Base-by-base conservation (phyloP, 2,329 filamentous ascomycete genomes). In the Penicillium sp. region DNA sequence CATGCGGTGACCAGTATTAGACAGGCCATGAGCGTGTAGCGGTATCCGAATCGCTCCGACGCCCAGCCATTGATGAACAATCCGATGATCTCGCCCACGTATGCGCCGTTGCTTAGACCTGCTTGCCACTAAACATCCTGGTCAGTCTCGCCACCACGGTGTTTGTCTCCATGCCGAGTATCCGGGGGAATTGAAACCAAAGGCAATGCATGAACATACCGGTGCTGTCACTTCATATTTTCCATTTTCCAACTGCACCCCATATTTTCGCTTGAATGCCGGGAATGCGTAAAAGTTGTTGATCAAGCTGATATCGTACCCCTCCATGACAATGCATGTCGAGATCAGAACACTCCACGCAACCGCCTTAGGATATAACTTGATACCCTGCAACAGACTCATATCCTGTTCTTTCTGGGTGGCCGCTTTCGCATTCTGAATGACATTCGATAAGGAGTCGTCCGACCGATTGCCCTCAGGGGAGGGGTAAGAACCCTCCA, bases 271-370 rank as follows among this genome's bases (percentile, higher is more conserved):
- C 36, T 63, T 66, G 49, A 69, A 69, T 34, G 60, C 55, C 0
- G 55, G 51, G 36, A 68, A 67, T 47, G 55, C 65, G 67, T 78
- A 89, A 57, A 92, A 87, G 64, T 89, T 89, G 69, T 82, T 86
- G 54, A 92, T 78, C 36, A 93, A 70, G 54, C 78, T 81, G 41
- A 92, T 73, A 58, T 94, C 86, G 67, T 89, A 93, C 22, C 85
- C 87, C 64, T 94, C 87, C 88, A 95, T 95, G 54, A 78, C 79
- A 56, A 94, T 92, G 60, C 84, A 89, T 0, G 85, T 90, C n/a
- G 84, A 90, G 62, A 95, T 89, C 42, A 93, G 70, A 34, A 94
- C 56, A 52, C 81, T 86, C 85, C 86, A 95, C 14, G 70, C 75
- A 39, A 93, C 81, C 14, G 88, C 88, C 69, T 93, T 90, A 41